Percentiles rank a stretch among this genome's conserved stretches.
phyloP scores from a whole-genome alignment of 768 basidiomycete genomes.

The Tricholoma matsutake region DNA sequence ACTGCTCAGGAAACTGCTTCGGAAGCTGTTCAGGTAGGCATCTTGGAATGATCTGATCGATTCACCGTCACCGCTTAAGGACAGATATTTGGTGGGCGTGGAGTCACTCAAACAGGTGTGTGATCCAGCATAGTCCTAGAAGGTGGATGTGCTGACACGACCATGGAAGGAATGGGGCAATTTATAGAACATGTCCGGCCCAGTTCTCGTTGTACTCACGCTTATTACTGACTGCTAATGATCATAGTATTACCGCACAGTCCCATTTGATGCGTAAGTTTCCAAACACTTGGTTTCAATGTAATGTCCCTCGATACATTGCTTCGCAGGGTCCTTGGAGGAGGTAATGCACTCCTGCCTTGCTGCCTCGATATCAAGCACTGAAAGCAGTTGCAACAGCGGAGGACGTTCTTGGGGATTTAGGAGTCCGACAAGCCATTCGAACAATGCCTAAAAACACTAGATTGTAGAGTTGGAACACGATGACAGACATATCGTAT shows the following conservation, averaged over 20 bases:
- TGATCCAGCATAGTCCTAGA: not conserved
- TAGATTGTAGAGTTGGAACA: constrained; percentile 40
- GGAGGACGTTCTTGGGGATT: constrained; percentile 77
- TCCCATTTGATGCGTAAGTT: constrained; percentile 60
- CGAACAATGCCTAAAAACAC: constrained; percentile 71
- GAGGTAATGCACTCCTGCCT: constrained; percentile 35
- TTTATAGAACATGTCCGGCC: constrained; percentile 60
- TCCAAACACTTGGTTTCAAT: not conserved
- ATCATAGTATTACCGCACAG: constrained; percentile 57
- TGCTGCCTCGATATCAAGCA: not conserved
- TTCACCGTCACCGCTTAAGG: constrained; percentile 4
- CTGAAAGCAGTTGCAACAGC: constrained; percentile 33
- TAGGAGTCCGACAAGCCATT: constrained; percentile 81
- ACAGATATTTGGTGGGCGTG: constrained; percentile 82
- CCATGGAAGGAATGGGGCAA: constrained; percentile 50
- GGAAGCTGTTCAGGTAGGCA: constrained; percentile 60
- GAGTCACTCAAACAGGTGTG: constrained; percentile 77
- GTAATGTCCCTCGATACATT: not conserved
- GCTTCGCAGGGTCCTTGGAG: constrained; percentile 55
- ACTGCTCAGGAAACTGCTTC: constrained; percentile 63
- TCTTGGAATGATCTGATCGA: not conserved
- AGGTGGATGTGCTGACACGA: constrained; percentile 7
- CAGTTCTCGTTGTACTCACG: constrained; percentile 1
- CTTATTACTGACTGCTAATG: constrained; percentile 21
- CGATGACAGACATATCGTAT: not conserved